Conservation (phyloP, 2,329 filamentous ascomycete genomes). For the Ploettnerulaceae sp. region DNA sequence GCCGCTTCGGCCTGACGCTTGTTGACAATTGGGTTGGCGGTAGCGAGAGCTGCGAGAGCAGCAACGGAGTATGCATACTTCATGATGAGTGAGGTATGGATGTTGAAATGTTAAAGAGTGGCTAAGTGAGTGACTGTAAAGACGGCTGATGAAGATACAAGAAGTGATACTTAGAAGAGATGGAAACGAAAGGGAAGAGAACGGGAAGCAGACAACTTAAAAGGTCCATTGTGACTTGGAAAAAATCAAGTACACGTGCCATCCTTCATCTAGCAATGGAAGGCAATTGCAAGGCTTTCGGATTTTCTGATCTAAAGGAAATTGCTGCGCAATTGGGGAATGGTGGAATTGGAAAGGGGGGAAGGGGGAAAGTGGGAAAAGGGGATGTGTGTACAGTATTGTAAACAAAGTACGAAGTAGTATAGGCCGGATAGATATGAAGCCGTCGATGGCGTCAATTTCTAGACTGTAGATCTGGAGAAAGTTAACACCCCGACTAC, state of each 20-base stretch:
- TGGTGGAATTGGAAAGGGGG: too few species aligned
- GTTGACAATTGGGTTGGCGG: slow-evolving; percentile 19
- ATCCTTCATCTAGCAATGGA: too few species aligned
- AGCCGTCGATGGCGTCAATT: not conserved
- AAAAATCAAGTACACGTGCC: too few species aligned
- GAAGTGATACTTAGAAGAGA: not conserved
- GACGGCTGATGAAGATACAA: not conserved
- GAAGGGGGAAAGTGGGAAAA: too few species aligned
- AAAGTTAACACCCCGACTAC: not conserved
- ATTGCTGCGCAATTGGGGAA: too few species aligned
- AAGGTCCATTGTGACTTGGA: not conserved
- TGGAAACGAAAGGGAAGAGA: not conserved
- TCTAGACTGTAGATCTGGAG: slow-evolving; percentile 7
- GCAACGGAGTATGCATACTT: slow-evolving; percentile 20
- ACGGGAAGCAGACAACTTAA: not conserved
- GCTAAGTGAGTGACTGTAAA: slow-evolving; percentile 11
- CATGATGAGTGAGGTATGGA: slow-evolving; percentile 15
- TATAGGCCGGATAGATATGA: slow-evolving; percentile 3
- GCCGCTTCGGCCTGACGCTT: slow-evolving; percentile 11
- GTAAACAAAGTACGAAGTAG: not conserved
- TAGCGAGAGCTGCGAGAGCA: slow-evolving; percentile 20
- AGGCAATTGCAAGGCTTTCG: too few species aligned
- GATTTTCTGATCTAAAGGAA: too few species aligned
- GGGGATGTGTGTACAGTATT: not conserved
- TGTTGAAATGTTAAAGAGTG: slow-evolving; percentile 6